phyloP scores from a whole-genome alignment of 2,329 filamentous ascomycete species.

The Metarhizium robertsii region DNA sequence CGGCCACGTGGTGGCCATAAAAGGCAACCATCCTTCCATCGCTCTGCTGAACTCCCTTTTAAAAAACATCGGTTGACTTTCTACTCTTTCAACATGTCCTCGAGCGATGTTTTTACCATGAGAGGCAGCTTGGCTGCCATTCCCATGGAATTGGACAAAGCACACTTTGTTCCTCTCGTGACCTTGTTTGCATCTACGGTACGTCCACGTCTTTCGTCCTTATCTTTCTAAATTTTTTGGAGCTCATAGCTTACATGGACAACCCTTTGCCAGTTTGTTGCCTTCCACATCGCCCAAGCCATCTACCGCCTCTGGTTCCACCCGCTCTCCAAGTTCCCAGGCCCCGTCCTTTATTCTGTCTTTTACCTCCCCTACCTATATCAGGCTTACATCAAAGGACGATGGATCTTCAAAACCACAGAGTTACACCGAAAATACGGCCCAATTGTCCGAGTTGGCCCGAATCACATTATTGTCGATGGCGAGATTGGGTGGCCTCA shows the following conservation, averaged over 20 bases:
- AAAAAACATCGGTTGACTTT: neutral
- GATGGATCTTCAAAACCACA: conserved; percentile 10
- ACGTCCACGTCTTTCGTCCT: neutral
- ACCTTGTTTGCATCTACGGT: neutral
- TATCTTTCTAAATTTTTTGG: neutral
- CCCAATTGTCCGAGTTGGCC: conserved; percentile 30
- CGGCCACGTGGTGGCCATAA: too few relatives aligned
- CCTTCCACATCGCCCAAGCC: conserved; percentile 3
- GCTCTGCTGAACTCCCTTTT: too few relatives aligned
- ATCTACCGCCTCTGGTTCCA: conserved; percentile 20
- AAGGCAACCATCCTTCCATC: too few relatives aligned
- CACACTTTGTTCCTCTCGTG: neutral
- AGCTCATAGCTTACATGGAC: neutral
- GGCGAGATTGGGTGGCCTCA: conserved; percentile 23
- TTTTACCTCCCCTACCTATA: conserved; percentile 12
- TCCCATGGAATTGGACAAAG: neutral
- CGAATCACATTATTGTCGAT: conserved; percentile 28
- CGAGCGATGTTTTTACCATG: neutral
- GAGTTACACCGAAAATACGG: conserved; percentile 18
- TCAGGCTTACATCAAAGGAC: conserved; percentile 10
- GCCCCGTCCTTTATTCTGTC: conserved; percentile 14
- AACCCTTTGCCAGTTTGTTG: conserved; percentile 1
- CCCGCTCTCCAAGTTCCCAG: conserved; percentile 20
- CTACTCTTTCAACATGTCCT: neutral
- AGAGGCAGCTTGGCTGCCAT: neutral